Evolutionary conservation across 495 filamentous ascomycete genomes (phyloP), one percentile per base, ranked within the genome.

Genomic region (Penicillium subrubescens): DNA sequence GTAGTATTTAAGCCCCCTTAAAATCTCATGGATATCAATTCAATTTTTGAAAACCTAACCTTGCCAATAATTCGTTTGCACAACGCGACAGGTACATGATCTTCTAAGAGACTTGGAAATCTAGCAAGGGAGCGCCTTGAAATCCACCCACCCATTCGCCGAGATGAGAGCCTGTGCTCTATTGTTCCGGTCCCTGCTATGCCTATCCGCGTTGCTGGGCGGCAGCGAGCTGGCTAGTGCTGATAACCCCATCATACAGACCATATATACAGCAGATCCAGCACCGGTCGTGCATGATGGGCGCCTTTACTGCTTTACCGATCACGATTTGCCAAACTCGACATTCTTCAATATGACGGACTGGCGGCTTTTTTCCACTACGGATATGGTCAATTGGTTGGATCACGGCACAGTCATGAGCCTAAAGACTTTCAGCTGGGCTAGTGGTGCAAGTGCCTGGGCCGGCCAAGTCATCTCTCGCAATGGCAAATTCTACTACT

Each of bases 401-500:
- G 61, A 75, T 61, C 64, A 67, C 55, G 71, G 71, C 64, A 56
- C 43, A 8, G 60, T 60, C 17, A 71, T 66, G 65, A 57, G 57
- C 54, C 65, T 61, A n/a, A 48, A 34, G 29, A 62, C 59, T 19
- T 68, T 68, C 53, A 25, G 33, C 11, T 68, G 66, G 66, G 66
- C 62, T 21, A 52, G 29, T 52, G 27, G 29, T 52, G n/a, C 21
- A 19, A 60, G 64, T 4, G 66, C 66, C 19, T 66, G 66, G 66
- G 66, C 74, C 11, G 71, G 57, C 23, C 67, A 73, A 44, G 64
- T 73, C 23, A 65, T 75, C 34, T 25, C 60, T 59, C 68, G 72
- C 15, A 67, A 75, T 57, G 68, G 70, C 60, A 71, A 73, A 35
- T 75, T 75, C 66, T 76, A 75, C 66, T 71, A 50, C 29, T 76